Conservation (phyloP, 1,284 basidiomycete genomes). For the Coniferiporia weirii region DNA sequence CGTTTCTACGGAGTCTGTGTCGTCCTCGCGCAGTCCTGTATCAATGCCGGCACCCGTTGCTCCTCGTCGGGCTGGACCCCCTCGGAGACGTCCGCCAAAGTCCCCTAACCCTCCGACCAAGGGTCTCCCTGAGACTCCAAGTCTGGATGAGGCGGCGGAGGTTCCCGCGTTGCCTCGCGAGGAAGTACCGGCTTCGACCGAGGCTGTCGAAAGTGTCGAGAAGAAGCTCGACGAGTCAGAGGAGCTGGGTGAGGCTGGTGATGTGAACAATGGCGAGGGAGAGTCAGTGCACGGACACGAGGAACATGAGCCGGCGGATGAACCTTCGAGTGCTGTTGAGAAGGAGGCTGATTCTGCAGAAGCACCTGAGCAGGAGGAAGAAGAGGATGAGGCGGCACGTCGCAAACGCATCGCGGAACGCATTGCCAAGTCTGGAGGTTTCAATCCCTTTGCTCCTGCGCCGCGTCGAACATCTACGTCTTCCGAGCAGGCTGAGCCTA, state of each 20-base stretch:
- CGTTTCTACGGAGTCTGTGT: slow-evolving; percentile 34
- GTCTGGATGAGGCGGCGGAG: slow-evolving; percentile 14
- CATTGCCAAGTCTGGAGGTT: slow-evolving; percentile 58
- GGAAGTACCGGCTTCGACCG: background rate
- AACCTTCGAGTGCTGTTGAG: slow-evolving; percentile 1
- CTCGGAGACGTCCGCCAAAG: slow-evolving; percentile 56
- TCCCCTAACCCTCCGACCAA: slow-evolving; percentile 29
- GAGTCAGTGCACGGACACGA: background rate
- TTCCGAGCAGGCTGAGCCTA: slow-evolving; percentile 1
- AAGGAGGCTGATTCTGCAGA: slow-evolving; percentile 13
- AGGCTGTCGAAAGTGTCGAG: slow-evolving; percentile 6
- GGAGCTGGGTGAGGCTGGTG: background rate
- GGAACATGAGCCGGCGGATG: background rate
- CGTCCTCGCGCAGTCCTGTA: slow-evolving; percentile 31
- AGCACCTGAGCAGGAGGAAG: slow-evolving; percentile 28
- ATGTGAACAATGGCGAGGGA: background rate
- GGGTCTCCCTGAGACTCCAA: slow-evolving; percentile 25
- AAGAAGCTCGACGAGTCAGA: slow-evolving; percentile 10
- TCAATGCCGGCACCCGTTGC: slow-evolving; percentile 72
- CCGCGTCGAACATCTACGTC: slow-evolving; percentile 7
- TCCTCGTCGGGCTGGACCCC: slow-evolving; percentile 63
- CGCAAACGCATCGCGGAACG: slow-evolving; percentile 56
- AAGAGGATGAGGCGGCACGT: slow-evolving; percentile 49
- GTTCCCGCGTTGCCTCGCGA: background rate
- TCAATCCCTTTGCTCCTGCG: slow-evolving; percentile 49